A percentile compares a stretch with the other conserved stretches of the same genome.
phyloP scores from a whole-genome alignment of 768 basidiomycete species.

The Podaxis pistillaris region DNA sequence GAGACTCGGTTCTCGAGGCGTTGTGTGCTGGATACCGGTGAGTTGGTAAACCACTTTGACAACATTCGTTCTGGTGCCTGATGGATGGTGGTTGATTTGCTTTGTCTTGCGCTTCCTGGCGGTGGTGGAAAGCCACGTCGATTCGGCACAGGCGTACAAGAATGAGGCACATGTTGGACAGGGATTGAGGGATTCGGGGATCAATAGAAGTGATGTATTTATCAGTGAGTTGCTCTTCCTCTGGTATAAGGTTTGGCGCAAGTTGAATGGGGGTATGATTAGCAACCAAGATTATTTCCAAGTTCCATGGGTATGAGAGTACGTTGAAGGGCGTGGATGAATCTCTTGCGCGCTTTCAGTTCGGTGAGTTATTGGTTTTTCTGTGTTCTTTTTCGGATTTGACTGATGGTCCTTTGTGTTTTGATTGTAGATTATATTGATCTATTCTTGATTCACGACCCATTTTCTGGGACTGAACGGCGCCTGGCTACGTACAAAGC shows the following conservation, averaged over 20 bases:
- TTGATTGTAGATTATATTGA: slow-evolving; percentile 31
- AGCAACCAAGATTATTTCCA: slow-evolving; percentile 68
- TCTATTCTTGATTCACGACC: slow-evolving; percentile 71
- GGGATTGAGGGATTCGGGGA: slow-evolving; percentile 53
- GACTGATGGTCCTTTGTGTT: neutral
- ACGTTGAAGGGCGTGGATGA: slow-evolving; percentile 57
- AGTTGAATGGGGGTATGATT: slow-evolving; percentile 3
- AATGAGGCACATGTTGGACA: slow-evolving; percentile 65
- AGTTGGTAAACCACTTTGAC: neutral
- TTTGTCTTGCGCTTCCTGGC: neutral
- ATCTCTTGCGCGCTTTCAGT: slow-evolving; percentile 56
- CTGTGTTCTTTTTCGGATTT: neutral
- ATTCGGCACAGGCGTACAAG: slow-evolving; percentile 68
- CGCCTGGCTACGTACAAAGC: slow-evolving; percentile 75
- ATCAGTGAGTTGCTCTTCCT: slow-evolving; percentile 48
- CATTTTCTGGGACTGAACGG: slow-evolving; percentile 56
- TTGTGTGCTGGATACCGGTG: slow-evolving; percentile 59
- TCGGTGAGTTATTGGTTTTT: slow-evolving; percentile 42
- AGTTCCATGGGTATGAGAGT: slow-evolving; percentile 60
- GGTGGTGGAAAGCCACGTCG: slow-evolving; percentile 53
- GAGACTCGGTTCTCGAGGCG: slow-evolving; percentile 56
- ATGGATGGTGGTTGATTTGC: too few relatives aligned
- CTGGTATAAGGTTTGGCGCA: slow-evolving; percentile 1
- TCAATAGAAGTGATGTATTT: slow-evolving; percentile 62
- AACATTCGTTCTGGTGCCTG: too few relatives aligned